phyloP scores from a whole-genome alignment of 768 basidiomycete genomes.

The Hygrocybe punicea region DNA sequence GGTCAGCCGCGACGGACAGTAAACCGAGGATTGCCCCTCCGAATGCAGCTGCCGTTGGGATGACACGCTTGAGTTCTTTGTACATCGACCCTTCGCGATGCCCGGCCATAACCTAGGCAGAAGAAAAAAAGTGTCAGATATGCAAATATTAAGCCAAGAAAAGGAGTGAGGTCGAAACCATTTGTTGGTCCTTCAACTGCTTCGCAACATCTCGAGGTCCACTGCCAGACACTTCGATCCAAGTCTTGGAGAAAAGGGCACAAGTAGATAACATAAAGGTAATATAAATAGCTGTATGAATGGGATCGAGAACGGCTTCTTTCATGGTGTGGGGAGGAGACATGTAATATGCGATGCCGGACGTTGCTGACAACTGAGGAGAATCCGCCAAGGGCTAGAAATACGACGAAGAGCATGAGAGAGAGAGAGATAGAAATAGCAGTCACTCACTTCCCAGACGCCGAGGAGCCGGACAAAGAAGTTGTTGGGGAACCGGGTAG shows the following conservation, averaged over 20 bases:
- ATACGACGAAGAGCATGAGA: background rate
- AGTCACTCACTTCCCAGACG: conserved; percentile 86
- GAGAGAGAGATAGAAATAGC: background rate
- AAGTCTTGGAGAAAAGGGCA: conserved; percentile 97
- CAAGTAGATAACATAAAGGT: conserved; percentile 90
- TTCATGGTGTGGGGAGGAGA: conserved; percentile 93
- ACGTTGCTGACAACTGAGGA: conserved; percentile 83
- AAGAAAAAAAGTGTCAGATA: background rate
- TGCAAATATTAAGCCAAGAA: background rate
- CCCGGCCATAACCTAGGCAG: conserved; percentile 66
- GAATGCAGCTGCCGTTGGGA: conserved; percentile 95
- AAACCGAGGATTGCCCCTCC: conserved; percentile 96
- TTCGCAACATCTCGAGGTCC: conserved; percentile 96
- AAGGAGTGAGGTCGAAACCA: conserved; percentile 50
- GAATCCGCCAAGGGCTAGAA: conserved; percentile 87
- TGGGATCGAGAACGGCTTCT: conserved; percentile 84
- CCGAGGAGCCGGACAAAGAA: conserved; percentile 86
- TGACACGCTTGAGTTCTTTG: conserved; percentile 97
- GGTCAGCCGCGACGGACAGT: conserved; percentile 84
- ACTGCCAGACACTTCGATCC: conserved; percentile 97
- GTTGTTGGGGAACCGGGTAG: conserved; percentile 86
- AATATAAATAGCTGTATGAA: conserved; percentile 90
- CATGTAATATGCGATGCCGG: conserved; percentile 97
- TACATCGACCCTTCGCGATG: conserved; percentile 98
- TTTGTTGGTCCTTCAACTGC: conserved; percentile 97